Base-by-base conservation (phyloP, 2,329 filamentous ascomycete genomes). In the Nothophaeocryptopus gaeumannii region DNA sequence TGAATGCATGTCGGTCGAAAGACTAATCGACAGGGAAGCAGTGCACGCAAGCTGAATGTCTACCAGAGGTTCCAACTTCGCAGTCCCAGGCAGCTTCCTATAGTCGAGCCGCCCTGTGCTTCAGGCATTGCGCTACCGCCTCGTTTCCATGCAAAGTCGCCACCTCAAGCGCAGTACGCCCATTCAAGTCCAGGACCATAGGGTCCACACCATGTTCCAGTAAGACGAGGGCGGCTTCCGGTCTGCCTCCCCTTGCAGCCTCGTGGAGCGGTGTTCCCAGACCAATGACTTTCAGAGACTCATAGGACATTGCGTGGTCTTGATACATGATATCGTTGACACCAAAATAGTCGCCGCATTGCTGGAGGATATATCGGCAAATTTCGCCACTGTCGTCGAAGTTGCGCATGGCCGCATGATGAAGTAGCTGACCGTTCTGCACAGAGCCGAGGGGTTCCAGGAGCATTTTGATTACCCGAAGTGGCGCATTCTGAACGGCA, bases 251-350 rank as follows among this genome's bases (percentile, higher is more conserved):
- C 36, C 42, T 53, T 15, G 46, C 53, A 26, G 53, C 53, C 50
- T 53, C 47, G 43, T 56, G 53, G 34, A 56, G 50, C 12, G 53
- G 26, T 29, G 53, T 56, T 15, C 53, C 50, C 26, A 56, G 38
- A 26, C 50, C 50, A 42, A 51, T 37, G 41, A 50, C 36, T 40
- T 51, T 56, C 30, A 41, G 42, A 3, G 53, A 39, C 39, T 53
- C 53, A 40, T 50, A 53, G 29, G 53, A 50, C 43, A 56, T 53
- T 29, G 11, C 46, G 39, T 53, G 36, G 36, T 51, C 47, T 48
- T 56, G 9, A 51, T 54, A 56, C 47, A 51, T 46, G 13, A 54
- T 39, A 12, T 34, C 40, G 36, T 54, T 54, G 29, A 54, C 30
- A 35, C 40, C 37, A 16, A 34, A n/a, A 30, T 33, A 15, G 20